Base-by-base conservation (phyloP, 176 grass and related monocot genomes). In the Cenchrus purpureus region DNA sequence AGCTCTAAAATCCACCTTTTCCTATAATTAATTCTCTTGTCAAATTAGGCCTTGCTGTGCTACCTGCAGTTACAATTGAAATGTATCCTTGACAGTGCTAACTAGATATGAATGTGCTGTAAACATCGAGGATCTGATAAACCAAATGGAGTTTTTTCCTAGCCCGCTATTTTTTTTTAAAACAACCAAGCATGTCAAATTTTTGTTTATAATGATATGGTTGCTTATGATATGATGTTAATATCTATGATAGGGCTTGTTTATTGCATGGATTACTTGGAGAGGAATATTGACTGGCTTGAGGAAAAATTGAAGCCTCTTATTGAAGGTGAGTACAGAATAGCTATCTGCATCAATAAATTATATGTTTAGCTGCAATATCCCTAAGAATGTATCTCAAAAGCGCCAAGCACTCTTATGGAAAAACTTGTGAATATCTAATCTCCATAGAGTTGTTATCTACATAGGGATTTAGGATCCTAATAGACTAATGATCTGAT, bases 261-360 rank as follows among this genome's bases (percentile, higher is more conserved):
- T 71, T 96, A 98, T 88, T 98, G 97, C 82, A 96, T 98, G 97
- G 97, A 98, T 82, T 98, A 92, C 85, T 76, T 98, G 93, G 93
- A 98, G 79, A 95, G 92, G 86, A 98, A 98, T 74, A 94, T 94
- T 54, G 97, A 98, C 40, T 96, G 97, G 97, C 89, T 96, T 61
- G 90, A 91, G 63, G 86, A 89, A 58, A 96, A 94, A 75, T 57
- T 98, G 83, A 94, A 95, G 77, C 97, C 96, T 82, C 83, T 98
- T 76, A 79, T 98, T 85, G 88, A 98, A 84, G 96, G 96, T 91
- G 19, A 77, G 84, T 82, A 57, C 9, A 1, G 7, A 25, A 43
- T 62, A 65, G 9, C 12, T 79, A 49, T 76, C 22, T 50, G 34
- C 37, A 45, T 37, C 1, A 68, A 66, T 29, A n/a, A 43, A 76